Conservation (phyloP, 2,329 filamentous ascomycete species). For the Dichotomopilus funicola region DNA sequence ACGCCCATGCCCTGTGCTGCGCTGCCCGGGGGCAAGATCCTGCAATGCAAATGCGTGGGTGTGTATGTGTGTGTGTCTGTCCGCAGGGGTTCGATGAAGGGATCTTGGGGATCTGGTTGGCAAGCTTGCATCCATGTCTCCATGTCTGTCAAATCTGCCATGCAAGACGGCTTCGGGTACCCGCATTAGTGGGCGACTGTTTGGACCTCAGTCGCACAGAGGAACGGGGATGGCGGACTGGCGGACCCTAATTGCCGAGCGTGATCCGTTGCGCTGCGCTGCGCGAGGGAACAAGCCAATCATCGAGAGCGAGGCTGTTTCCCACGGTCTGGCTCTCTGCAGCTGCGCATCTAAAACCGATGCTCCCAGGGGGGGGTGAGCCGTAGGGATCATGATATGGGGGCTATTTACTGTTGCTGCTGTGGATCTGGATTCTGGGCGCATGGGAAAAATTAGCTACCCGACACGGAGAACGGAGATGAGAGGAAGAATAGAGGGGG, state of each 20-base stretch:
- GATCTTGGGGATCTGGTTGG: slow-evolving; percentile 9
- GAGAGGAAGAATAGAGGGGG: too few relatives aligned
- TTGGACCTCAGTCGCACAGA: slow-evolving; percentile 26
- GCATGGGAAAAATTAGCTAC: too few relatives aligned
- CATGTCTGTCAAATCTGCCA: background rate
- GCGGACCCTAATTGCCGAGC: slow-evolving; percentile 8
- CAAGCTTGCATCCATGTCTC: background rate
- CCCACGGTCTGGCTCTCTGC: background rate
- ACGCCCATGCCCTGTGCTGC: too few relatives aligned
- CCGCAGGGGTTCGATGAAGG: background rate
- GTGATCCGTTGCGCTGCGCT: background rate
- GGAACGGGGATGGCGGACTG: background rate
- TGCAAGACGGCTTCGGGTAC: slow-evolving; percentile 20
- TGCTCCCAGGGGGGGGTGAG: too few relatives aligned
- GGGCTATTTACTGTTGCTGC: background rate
- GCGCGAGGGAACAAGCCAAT: too few relatives aligned
- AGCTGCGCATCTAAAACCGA: background rate
- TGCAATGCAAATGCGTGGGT: too few relatives aligned
- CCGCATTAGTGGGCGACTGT: slow-evolving; percentile 26
- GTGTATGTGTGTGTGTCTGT: too few relatives aligned
- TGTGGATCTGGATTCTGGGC: slow-evolving; percentile 3
- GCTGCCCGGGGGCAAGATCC: too few relatives aligned
- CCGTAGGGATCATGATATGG: too few relatives aligned
- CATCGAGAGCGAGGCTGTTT: background rate
- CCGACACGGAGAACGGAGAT: too few relatives aligned